A percentile compares a stretch with the other conserved stretches of the same genome.
Conservation (phyloP, 1,139 yeast genomes). For the Magnusiomyces ingens region DNA sequence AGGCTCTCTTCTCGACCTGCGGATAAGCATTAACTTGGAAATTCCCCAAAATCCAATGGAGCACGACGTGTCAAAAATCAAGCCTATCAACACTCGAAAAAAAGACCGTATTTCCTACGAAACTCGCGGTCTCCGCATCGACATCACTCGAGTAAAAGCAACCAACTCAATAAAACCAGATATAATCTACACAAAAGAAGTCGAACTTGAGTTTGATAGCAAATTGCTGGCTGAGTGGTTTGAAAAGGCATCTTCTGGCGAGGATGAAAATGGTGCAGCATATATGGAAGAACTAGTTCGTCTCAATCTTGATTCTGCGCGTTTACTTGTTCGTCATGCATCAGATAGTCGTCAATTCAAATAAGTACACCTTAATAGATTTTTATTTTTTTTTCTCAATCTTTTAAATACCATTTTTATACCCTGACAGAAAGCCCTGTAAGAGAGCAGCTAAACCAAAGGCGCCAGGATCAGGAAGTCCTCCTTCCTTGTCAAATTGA, state of each 20-base stretch:
- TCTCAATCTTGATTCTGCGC: neutral
- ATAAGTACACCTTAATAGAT: too few species aligned
- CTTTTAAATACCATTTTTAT: constrained; percentile 8
- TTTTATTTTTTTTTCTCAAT: too few species aligned
- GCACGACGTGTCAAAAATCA: neutral
- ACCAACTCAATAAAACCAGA: neutral
- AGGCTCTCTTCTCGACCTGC: neutral
- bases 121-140: neutral
- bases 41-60: neutral
- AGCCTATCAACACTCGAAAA: neutral
- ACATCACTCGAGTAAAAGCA: neutral
- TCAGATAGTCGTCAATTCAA: neutral
- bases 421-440: constrained; percentile 24
- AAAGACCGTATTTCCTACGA: neutral
- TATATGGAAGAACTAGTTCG: neutral
- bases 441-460: constrained; percentile 33
- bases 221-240: neutral
- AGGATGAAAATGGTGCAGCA: neutral
- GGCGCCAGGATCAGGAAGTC: constrained; percentile 93
- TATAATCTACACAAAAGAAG: neutral
- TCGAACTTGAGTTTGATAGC: neutral
- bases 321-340: neutral
- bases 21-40: neutral
- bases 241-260: neutral
- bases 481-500: constrained; percentile 36